Base-by-base conservation (phyloP, 352 stramenopile genomes). In the Pythium folliculosum region DNA sequence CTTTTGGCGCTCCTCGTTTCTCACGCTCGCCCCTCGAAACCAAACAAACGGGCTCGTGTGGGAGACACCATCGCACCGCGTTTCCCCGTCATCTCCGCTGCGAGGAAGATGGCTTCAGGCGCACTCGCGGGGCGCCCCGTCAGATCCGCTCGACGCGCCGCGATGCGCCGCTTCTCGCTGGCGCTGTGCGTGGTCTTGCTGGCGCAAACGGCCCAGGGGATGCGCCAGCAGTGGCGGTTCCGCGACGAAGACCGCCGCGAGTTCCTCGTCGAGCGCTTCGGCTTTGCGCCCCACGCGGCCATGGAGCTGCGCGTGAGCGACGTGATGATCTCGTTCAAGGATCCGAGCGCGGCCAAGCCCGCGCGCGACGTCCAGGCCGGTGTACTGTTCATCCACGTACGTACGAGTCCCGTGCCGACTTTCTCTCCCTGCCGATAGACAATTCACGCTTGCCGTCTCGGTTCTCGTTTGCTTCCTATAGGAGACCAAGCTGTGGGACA, bases 241-340 rank as follows among this genome's bases (percentile, higher is more conserved):
- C 62, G 70, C 21, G 51, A 72, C 22, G 92, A 98, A 60, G 75
- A 85, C 61, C 82, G 89, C 25, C 57, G 69, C 38, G 73, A 95
- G 51, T 98, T 97, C 72, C 73, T 94, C 48, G 83, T 98, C 48
- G 92, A 98, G 71, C 89, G 86, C 71, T 98, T 98, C 65, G 91
- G 90, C 43, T 97, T 98, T 47, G 73, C 80, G 9, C 69, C 73
- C 6, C 59, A 65, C 13, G 91, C 90, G 6, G 68, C 73, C 44
- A 81, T 97, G 70, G 77, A 96, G 60, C 64, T 97, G 30, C 76
- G 67, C n/a, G 79, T 97, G 21, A 71, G 65, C 5, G 72, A 78
- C 69, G 90, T 97, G 14, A 57, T 47, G 17, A 64, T 76, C 45
- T 53, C 64, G 2, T 68, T 66, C 32, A 69, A 52, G 23, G 51